These are phyloP conservation scores for Corylus heterophylla DNA, from an alignment of 306 rosid genomes.

Conservation along the genomic window DNA sequence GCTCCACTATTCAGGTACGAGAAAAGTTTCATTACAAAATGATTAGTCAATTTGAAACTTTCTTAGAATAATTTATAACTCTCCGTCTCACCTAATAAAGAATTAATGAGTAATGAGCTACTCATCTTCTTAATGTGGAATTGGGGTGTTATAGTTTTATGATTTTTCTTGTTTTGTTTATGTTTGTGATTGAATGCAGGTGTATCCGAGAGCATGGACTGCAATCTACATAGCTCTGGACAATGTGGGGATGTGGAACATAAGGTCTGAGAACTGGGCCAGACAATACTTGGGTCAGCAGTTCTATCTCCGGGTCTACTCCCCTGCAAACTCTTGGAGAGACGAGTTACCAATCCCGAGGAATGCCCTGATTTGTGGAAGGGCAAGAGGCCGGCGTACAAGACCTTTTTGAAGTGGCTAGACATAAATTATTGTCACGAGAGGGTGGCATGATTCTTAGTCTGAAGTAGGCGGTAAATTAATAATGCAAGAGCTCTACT, in stretches of 20 bases:
- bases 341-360: slow-evolving; percentile 81
- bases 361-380: slow-evolving; percentile 86
- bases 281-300: slow-evolving; percentile 98
- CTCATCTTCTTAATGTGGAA: too few relatives aligned
- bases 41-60: too few relatives aligned
- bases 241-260: slow-evolving; percentile 97
- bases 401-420: slow-evolving; percentile 44
- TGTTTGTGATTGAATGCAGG: slow-evolving; percentile 40
- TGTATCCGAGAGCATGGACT: slow-evolving; percentile 86
- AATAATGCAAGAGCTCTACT: slow-evolving; percentile 35
- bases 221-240: slow-evolving; percentile 84
- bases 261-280: slow-evolving; percentile 88
- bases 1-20: slow-evolving; percentile 79
- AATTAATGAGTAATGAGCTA: too few relatives aligned
- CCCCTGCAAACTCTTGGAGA: slow-evolving; percentile 66
- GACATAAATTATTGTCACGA: slow-evolving; percentile 28
- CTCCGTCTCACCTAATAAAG: too few relatives aligned
- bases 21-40: background rate
- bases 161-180: background rate
- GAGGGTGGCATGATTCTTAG: slow-evolving; percentile 30
- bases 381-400: slow-evolving; percentile 77
- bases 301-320: slow-evolving; percentile 77
- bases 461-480: background rate
- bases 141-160: background rate
- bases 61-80: too few relatives aligned